Base-by-base conservation (phyloP, 805 yeast species). In the Lipomyces yamadae region DNA sequence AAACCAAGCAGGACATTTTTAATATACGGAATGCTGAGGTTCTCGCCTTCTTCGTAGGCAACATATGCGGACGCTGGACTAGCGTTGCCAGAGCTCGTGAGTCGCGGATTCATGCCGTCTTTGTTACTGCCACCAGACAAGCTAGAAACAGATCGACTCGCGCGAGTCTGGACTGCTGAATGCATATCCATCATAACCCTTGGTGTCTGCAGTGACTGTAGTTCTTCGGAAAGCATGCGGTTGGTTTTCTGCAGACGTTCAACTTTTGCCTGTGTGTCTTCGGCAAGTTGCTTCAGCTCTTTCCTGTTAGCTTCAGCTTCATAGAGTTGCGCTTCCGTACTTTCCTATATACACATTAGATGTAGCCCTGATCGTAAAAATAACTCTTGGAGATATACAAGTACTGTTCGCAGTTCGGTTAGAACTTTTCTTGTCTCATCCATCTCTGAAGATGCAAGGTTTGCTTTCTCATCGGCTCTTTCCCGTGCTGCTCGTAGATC, bases 1-100 rank as follows among this genome's bases (percentile, higher is more conserved):
- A 90, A 95, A 1, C 98, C 98, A 1, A 94, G 79, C n/a, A 94
- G 77, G 2, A 94, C 97, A 75, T 95, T 95, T 76, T 90, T 91
- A 61, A 92, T 82, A 75, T 94, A 94, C 11, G 96, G 91, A 48
- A 69, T 53, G 53, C 73, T 66, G 58, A 64, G 60, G 58, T 71
- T 65, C 45, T 66, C 67, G 32, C n/a, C 34, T n/a, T 68, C 71
- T 8, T 68, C 67, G 60, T 63, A 61, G 2, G 70, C 63, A 24
- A 65, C 33, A 34, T 65, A 68, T n/a, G 66, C 56, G 18, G 64
- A 57, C 15, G 60, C 53, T 52, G 55, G 55, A 34, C 34, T 52
- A 15, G 35, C 13, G 29, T 7, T 52, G 10, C 55, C 55, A 5
- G 15, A 15, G 34, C 55, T 29, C 6, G 55, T 29, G n/a, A 35